Evolutionary conservation across 176 grass and related monocot genomes (phyloP).

Genomic region (Paspalum vaginatum): DNA sequence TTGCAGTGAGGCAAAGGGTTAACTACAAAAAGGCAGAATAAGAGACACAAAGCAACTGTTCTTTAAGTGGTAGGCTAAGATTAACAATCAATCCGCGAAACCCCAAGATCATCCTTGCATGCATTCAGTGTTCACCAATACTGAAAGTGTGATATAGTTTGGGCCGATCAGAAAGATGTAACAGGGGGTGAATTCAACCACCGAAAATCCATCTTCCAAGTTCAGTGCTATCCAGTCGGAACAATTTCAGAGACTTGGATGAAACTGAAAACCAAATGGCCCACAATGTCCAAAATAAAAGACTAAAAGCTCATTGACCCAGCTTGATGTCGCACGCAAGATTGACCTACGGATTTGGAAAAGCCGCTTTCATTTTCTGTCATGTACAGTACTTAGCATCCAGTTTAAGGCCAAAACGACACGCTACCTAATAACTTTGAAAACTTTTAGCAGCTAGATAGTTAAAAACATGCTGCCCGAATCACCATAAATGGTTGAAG

Average conservation of each 20-base stretch:
- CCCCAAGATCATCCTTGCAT: conserved; percentile 4
- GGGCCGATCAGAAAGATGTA: conserved; percentile 3
- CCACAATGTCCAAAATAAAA: not conserved
- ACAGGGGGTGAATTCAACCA: not conserved
- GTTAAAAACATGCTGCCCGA: not conserved
- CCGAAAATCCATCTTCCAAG: not conserved
- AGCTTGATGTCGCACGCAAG: not conserved
- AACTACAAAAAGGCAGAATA: conserved; percentile 3
- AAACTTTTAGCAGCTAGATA: not conserved
- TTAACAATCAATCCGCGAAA: conserved; percentile 19
- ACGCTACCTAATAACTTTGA: conserved; percentile 26
- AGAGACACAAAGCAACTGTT: not conserved
- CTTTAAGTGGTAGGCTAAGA: conserved; percentile 27
- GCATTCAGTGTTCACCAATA: conserved; percentile 31
- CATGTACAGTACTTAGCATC: not conserved
- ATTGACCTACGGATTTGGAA: not conserved
- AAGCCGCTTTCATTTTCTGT: not conserved
- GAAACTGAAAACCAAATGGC: not conserved
- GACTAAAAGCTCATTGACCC: not conserved
- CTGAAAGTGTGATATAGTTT: conserved; percentile 3
- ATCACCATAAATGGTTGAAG: not conserved
- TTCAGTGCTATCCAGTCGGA: not conserved
- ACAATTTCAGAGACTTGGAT: not conserved
- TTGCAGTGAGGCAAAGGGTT: conserved; percentile 23
- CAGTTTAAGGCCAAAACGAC: conserved; percentile 21